A percentile compares a stretch with the other conserved stretches of the same genome.
phyloP scores from a whole-genome alignment of 2,329 filamentous ascomycete species.

The Aspergillus quadrilineatus region DNA sequence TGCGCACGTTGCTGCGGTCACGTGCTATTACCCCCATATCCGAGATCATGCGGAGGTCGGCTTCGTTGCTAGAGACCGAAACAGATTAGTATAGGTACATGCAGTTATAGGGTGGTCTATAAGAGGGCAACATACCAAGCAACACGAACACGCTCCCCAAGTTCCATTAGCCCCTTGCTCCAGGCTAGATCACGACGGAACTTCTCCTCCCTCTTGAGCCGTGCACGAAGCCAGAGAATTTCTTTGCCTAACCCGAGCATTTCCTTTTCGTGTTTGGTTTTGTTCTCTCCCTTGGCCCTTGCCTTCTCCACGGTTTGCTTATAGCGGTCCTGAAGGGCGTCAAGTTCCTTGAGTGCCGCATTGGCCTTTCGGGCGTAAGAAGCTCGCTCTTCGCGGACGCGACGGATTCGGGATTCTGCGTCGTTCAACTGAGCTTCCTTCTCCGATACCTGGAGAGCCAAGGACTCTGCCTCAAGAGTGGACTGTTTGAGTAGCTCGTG shows the following conservation, averaged over 20 bases:
- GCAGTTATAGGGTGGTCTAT: not conserved
- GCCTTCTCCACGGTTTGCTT: conserved; percentile 59
- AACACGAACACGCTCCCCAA: conserved; percentile 62
- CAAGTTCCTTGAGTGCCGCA: conserved; percentile 42
- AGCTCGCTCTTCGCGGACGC: conserved; percentile 51
- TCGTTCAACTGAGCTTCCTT: conserved; percentile 65
- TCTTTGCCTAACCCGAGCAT: conserved; percentile 82
- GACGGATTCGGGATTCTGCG: conserved; percentile 61
- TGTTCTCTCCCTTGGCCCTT: conserved; percentile 42
- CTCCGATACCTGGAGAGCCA: conserved; percentile 71
- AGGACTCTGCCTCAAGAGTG: conserved; percentile 56
- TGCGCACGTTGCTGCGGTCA: conserved; percentile 30
- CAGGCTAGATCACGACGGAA: conserved; percentile 79
- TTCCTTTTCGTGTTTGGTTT: conserved; percentile 57
- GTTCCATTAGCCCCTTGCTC: conserved; percentile 82
- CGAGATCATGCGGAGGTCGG: conserved; percentile 80
- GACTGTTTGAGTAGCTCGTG: conserved; percentile 50
- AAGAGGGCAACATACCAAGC: conserved; percentile 70
- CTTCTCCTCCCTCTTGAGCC: conserved; percentile 74
- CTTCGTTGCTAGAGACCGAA: conserved; percentile 70
- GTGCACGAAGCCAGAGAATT: conserved; percentile 84
- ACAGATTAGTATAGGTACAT: conserved; percentile 27
- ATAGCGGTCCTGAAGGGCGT: conserved; percentile 58
- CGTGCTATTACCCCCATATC: conserved; percentile 69
- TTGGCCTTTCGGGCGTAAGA: conserved; percentile 43